Percentiles rank a stretch among this genome's conserved stretches.
These are phyloP conservation scores for Wallacemonas sp. DNA, from an alignment of 208 protist genomes.

Conservation along the genomic window DNA sequence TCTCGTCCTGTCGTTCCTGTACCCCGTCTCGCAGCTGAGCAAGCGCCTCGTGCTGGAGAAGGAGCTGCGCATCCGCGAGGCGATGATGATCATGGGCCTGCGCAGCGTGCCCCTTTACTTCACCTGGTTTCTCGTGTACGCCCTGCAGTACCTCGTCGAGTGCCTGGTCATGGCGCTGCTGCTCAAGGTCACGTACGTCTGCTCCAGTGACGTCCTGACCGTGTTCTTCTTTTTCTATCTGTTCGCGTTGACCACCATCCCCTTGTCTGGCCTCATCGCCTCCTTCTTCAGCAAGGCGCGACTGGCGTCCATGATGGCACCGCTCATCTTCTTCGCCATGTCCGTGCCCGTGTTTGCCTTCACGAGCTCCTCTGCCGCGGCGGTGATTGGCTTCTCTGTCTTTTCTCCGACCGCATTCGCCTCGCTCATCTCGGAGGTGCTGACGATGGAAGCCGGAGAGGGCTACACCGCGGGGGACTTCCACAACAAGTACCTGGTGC, in stretches of 20 bases:
- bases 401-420: slow-evolving; percentile 40
- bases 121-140: slow-evolving; percentile 43
- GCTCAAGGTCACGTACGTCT: slow-evolving; percentile 35
- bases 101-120: slow-evolving; percentile 35
- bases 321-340: slow-evolving; percentile 46
- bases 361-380: slow-evolving; percentile 16
- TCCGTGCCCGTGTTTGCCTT: slow-evolving; percentile 28
- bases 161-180: slow-evolving; percentile 38
- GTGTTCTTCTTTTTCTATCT: slow-evolving; percentile 44
- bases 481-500: slow-evolving; percentile 19
- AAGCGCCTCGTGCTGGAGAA: slow-evolving; percentile 60
- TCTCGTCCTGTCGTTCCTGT: slow-evolving; percentile 53
- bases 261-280: slow-evolving; percentile 32
- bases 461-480: slow-evolving; percentile 25
- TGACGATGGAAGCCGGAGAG: slow-evolving; percentile 25
- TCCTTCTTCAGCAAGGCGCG: slow-evolving; percentile 54
- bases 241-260: slow-evolving; percentile 39
- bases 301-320: slow-evolving; percentile 38
- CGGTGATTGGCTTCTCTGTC: slow-evolving; percentile 19
- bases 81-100: slow-evolving; percentile 68
- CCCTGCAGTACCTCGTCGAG: slow-evolving; percentile 29
- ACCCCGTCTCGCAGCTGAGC: slow-evolving; percentile 50
- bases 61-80: slow-evolving; percentile 59
- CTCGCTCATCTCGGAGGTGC: slow-evolving; percentile 29
- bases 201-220: slow-evolving; percentile 19